Conservation (phyloP, 495 filamentous ascomycete species). For the Pyronema omphalodes region DNA sequence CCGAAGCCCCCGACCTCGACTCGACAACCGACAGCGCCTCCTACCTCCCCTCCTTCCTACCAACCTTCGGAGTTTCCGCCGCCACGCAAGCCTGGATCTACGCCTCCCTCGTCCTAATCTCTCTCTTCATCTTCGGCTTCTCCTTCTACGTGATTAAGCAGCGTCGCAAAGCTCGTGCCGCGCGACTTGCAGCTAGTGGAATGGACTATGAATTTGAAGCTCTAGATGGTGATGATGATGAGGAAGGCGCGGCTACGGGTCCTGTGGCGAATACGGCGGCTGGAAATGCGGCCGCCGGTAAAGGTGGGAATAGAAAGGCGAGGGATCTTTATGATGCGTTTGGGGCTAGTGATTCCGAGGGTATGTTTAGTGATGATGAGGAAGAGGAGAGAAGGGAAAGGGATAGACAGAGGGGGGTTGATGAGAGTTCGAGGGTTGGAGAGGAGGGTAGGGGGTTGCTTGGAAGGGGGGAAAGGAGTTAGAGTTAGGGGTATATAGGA, state of each 20-base stretch:
- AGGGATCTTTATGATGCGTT: conserved; percentile 90
- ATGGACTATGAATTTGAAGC: conserved; percentile 93
- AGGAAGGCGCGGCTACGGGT: conserved; percentile 32
- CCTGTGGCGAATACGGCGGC: no score
- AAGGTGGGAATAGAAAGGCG: no score
- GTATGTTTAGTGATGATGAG: conserved; percentile 44
- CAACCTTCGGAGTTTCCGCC: conserved; percentile 84
- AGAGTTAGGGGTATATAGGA: no score
- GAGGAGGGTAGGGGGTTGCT: no score
- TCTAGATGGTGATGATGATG: conserved; percentile 63
- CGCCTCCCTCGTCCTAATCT: conserved; percentile 61
- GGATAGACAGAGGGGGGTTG: neutral
- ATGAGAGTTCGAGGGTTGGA: no score
- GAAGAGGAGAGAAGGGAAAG: conserved; percentile 26
- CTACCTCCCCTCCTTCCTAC: conserved; percentile 71
- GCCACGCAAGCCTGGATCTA: conserved; percentile 92
- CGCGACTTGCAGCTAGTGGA: conserved; percentile 38
- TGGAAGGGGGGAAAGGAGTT: no score
- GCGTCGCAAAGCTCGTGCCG: conserved; percentile 50
- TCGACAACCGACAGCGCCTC: conserved; percentile 23
- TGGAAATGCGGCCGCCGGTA: conserved; percentile 22
- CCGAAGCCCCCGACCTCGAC: conserved; percentile 19
- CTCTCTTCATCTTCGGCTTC: conserved; percentile 63
- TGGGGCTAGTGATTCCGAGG: conserved; percentile 56
- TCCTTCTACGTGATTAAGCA: conserved; percentile 64